Conservation (phyloP, 345 rosid species). For the Physaria fendleri region DNA sequence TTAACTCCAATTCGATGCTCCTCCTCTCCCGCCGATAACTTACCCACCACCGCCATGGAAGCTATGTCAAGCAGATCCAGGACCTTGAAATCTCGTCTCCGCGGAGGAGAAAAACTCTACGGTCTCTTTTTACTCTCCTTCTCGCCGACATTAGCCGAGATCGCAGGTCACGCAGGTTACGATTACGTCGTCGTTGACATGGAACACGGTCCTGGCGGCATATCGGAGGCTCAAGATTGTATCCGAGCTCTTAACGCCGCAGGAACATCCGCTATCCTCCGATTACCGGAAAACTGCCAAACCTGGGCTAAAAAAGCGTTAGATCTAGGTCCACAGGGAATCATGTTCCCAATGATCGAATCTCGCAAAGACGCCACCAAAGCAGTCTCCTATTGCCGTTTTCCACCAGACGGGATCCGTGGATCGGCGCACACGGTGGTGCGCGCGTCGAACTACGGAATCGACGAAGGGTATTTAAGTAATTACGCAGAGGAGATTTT, state of each 20-base stretch:
- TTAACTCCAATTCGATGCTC: slow-evolving; percentile 25
- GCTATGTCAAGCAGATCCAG: not conserved
- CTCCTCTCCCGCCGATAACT: slow-evolving; percentile 29
- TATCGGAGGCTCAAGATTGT: slow-evolving; percentile 59
- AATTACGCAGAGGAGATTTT: slow-evolving; percentile 61
- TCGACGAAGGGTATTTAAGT: slow-evolving; percentile 70
- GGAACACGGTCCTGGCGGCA: slow-evolving; percentile 95
- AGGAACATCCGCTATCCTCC: slow-evolving; percentile 57
- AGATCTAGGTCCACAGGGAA: slow-evolving; percentile 83
- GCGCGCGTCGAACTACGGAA: slow-evolving; percentile 72
- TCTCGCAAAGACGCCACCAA: slow-evolving; percentile 48
- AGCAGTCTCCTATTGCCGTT: slow-evolving; percentile 79
- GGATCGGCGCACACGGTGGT: slow-evolving; percentile 87
- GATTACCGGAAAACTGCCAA: slow-evolving; percentile 66
- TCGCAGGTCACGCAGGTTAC: slow-evolving; percentile 74
- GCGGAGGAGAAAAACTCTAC: slow-evolving; percentile 63
- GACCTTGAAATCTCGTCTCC: slow-evolving; percentile 66
- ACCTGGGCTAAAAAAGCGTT: slow-evolving; percentile 87
- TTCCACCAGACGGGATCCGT: slow-evolving; percentile 72
- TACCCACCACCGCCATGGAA: slow-evolving; percentile 22
- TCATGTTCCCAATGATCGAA: slow-evolving; percentile 95
- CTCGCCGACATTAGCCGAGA: slow-evolving; percentile 93
- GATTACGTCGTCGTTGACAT: slow-evolving; percentile 86
- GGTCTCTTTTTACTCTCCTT: slow-evolving; percentile 77
- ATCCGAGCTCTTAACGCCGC: slow-evolving; percentile 62